These are phyloP conservation scores for Ceriops decandra DNA, from an alignment of 345 rosid species.

Conservation along the genomic window DNA sequence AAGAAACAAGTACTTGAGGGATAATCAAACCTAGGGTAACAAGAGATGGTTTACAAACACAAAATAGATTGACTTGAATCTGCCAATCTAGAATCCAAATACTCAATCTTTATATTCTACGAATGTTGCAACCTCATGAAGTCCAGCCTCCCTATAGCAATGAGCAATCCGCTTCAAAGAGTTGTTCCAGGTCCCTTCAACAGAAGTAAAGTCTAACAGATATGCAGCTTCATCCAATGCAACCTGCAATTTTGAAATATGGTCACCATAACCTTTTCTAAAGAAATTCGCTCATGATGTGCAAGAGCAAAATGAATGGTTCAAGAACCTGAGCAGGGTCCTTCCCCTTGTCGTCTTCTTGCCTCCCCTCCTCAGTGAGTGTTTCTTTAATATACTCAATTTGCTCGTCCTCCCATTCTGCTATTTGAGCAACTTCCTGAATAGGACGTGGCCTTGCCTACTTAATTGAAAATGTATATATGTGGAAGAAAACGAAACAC, in stretches of 20 bases:
- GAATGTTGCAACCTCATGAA: conserved; percentile 24
- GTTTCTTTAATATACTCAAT: conserved; percentile 23
- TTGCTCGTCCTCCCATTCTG: conserved; percentile 30
- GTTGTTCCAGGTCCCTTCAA: conserved; percentile 26
- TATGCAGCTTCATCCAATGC: conserved; percentile 28
- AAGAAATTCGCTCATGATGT: not conserved
- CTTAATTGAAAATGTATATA: not conserved
- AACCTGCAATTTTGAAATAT: conserved; percentile 14
- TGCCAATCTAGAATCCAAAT: not conserved
- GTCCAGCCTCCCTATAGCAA: conserved; percentile 29
- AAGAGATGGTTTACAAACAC: no score
- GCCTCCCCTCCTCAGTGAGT: conserved; percentile 19
- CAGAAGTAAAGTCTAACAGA: conserved; percentile 27
- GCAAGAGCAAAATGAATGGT: not conserved
- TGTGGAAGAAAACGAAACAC: not conserved
- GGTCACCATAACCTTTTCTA: not conserved
- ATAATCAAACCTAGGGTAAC: no score
- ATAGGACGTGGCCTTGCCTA: not conserved
- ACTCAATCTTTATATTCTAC: conserved; percentile 21
- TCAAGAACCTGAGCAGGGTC: conserved; percentile 25
- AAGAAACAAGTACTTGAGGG: no score
- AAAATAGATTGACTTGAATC: no score
- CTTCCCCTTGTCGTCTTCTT: conserved; percentile 28
- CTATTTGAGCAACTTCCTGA: conserved; percentile 25
- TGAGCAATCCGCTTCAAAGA: conserved; percentile 11